phyloP scores from a whole-genome alignment of 2,329 filamentous ascomycete species.

The Phialocephala subalpina region DNA sequence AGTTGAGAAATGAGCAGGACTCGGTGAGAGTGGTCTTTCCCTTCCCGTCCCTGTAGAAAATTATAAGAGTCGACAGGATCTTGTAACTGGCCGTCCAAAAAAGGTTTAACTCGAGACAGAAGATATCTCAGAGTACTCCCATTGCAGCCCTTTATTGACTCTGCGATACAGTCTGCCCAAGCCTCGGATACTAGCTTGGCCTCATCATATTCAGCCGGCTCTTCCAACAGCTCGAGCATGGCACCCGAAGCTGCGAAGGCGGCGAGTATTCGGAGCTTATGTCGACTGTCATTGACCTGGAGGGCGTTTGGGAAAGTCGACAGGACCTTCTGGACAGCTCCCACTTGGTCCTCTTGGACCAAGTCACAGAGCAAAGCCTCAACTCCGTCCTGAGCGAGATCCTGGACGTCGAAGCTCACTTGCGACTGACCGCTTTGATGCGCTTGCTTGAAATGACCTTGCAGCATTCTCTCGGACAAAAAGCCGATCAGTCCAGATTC shows the following conservation, averaged over 20 bases:
- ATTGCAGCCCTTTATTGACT: constrained; percentile 12
- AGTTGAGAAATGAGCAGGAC: constrained; percentile 14
- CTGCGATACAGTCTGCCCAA: constrained; percentile 13
- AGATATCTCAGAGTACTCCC: constrained; percentile 14
- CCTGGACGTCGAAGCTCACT: not conserved
- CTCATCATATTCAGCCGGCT: constrained; percentile 5
- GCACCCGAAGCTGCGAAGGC: not conserved
- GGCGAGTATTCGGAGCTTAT: not conserved
- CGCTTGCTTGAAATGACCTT: constrained; percentile 7
- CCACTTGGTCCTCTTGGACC: constrained; percentile 11
- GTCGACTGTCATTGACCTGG: too few relatives aligned
- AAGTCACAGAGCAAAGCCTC: constrained; percentile 9
- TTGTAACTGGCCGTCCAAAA: not conserved
- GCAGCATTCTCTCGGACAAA: constrained; percentile 8
- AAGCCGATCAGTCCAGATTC: constrained; percentile 3
- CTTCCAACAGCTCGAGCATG: constrained; percentile 13
- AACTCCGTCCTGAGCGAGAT: constrained; percentile 8
- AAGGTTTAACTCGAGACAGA: constrained; percentile 12
- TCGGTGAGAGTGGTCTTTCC: constrained; percentile 6
- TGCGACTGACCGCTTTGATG: constrained; percentile 4
- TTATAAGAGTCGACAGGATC: not conserved
- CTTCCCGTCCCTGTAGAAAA: not conserved
- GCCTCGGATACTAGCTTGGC: constrained; percentile 9
- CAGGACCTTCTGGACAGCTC: constrained; percentile 6
- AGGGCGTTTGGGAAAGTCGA: not conserved